phyloP scores from a whole-genome alignment of 116 monocot species.

The Trichopus zeylanicus region DNA sequence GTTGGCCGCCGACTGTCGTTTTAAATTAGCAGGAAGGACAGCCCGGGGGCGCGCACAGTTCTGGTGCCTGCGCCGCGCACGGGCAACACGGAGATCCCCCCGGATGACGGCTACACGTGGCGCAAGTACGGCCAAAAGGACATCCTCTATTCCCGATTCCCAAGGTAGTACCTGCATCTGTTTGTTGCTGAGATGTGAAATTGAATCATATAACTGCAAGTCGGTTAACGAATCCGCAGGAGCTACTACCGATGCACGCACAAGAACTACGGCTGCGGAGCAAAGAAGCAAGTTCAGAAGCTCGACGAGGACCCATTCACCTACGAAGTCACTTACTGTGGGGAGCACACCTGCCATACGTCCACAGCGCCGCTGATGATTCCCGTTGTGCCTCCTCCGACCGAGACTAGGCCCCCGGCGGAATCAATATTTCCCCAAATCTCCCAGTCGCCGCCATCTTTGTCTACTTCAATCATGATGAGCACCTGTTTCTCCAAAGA shows the following conservation, averaged over 20 bases:
- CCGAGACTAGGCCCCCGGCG: too few species aligned
- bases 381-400: constrained; percentile 3
- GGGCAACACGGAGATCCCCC: constrained; percentile 55
- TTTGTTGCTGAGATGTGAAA: neutral
- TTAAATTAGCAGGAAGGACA: constrained; percentile 32
- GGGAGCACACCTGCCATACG: constrained; percentile 63
- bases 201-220: neutral
- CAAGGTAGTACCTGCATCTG: constrained; percentile 36
- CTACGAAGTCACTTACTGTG: constrained; percentile 62
- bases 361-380: constrained; percentile 43
- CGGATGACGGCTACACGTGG: constrained; percentile 92
- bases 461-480: constrained; percentile 20
- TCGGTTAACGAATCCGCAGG: constrained; percentile 3
- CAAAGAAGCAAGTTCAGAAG: constrained; percentile 78
- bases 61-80: constrained; percentile 30
- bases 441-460: too few species aligned
- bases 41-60: constrained; percentile 5
- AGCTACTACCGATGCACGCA: constrained; percentile 90
- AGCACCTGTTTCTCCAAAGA: constrained; percentile 13
- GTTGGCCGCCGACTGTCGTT: neutral
- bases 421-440: too few species aligned
- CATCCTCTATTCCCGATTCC: constrained; percentile 52
- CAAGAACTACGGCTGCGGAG: constrained; percentile 74
- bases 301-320: constrained; percentile 59
- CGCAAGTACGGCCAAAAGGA: constrained; percentile 85